These are phyloP conservation scores for Pisolithus tinctorius DNA, from an alignment of 768 basidiomycete species.

Conservation along the genomic window DNA sequence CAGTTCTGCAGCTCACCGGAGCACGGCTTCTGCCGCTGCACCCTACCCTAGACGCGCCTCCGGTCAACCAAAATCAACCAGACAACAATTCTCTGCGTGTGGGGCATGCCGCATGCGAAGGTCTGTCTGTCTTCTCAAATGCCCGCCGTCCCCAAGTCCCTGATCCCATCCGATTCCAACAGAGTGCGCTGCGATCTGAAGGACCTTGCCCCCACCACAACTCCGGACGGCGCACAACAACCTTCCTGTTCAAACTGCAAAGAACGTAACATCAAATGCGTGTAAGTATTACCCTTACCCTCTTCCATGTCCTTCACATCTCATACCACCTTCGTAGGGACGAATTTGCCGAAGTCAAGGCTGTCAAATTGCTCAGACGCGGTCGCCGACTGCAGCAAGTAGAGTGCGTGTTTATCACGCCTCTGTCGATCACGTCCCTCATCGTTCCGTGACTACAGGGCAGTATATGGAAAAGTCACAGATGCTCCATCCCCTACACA, in stretches of 20 bases:
- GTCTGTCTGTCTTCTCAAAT: conserved; percentile 29
- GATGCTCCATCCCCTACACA: conserved; percentile 30
- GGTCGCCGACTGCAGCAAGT: conserved; percentile 79
- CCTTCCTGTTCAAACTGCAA: conserved; percentile 81
- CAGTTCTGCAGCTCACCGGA: conserved; percentile 30
- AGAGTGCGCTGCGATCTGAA: conserved; percentile 94
- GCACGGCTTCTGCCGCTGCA: conserved; percentile 17
- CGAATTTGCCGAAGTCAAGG: conserved; percentile 87
- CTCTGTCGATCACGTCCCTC: not conserved
- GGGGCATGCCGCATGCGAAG: conserved; percentile 89
- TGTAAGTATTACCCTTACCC: conserved; percentile 50
- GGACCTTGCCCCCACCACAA: conserved; percentile 55
- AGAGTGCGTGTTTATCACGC: conserved; percentile 48
- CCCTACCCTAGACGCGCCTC: conserved; percentile 42
- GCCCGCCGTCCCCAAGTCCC: not conserved
- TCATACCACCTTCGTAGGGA: conserved; percentile 44
- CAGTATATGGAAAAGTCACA: conserved; percentile 69
- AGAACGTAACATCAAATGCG: conserved; percentile 87
- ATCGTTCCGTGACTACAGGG: conserved; percentile 35
- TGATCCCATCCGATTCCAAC: not conserved
- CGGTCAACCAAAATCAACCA: conserved; percentile 65
- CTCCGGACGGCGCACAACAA: conserved; percentile 33
- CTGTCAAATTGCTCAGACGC: conserved; percentile 76
- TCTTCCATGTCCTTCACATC: not conserved
- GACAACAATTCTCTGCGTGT: conserved; percentile 89